These are phyloP conservation scores for Beauveria brongniartii DNA, from an alignment of 2,329 filamentous ascomycete genomes.

Conservation along the genomic window DNA sequence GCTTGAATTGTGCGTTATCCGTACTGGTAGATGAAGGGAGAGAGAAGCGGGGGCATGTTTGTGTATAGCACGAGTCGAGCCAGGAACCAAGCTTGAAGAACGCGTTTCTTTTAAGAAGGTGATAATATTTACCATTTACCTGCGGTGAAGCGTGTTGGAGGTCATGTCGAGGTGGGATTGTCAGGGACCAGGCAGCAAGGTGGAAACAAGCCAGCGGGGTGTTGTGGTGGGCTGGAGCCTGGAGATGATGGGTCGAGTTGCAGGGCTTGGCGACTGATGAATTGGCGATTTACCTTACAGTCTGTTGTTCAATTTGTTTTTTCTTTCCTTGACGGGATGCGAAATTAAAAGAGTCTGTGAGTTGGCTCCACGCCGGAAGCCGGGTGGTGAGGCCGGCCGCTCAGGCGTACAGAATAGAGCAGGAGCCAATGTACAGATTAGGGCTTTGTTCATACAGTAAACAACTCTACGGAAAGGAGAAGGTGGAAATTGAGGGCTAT, in stretches of 20 bases:
- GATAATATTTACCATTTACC: no score
- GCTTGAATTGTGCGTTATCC: no score
- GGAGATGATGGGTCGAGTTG: background rate
- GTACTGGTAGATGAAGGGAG: no score
- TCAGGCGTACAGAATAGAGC: no score
- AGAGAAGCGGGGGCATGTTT: no score
- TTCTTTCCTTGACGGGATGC: background rate
- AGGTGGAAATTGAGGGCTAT: no score
- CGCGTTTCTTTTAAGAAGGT: no score
- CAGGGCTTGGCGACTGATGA: background rate
- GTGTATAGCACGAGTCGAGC: no score
- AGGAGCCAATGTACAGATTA: no score
- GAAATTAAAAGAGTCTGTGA: background rate
- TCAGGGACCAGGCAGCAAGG: background rate
- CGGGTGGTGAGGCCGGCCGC: no score
- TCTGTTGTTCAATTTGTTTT: background rate
- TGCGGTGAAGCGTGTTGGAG: background rate
- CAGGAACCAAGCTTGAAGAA: background rate
- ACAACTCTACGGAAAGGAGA: no score
- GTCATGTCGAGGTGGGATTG: background rate
- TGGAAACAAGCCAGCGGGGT: background rate
- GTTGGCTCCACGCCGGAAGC: background rate
- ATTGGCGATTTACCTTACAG: background rate
- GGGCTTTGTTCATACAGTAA: no score
- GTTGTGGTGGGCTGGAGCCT: background rate